Base-by-base conservation (phyloP, 2,329 filamentous ascomycete genomes). In the Aspergillus alliaceus region DNA sequence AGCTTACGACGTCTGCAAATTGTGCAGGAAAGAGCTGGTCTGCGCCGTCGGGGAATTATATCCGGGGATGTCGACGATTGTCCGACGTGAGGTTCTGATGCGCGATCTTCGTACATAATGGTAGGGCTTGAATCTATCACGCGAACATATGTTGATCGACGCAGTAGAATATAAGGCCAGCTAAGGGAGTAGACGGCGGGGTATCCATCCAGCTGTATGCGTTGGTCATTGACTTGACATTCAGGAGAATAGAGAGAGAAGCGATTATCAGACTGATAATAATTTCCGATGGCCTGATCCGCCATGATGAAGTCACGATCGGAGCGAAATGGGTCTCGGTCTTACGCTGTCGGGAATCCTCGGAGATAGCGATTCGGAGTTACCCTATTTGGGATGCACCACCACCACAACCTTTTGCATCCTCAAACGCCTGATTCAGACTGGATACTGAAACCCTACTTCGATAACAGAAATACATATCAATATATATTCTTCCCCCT, bases 1-100 rank as follows among this genome's bases (percentile, higher is more conserved):
- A 92, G 79, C 74, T 93, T 93, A 39, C 90, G 83, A 22, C 89
- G 84, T 37, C 90, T 83, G 69, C 88, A 91, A 71, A 89, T 85
- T 32, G 88, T 80, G 69, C 87, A 90, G 27, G 85, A 88, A 6
- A 59, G 84, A 83, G 72, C 90, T 87, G 79, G 88, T 83, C 67
- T 85, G 80, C 77, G 88, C 84, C 61, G 67, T n/a, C 70, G 78
- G 31, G 84, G 80, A 54, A 56, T 46, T 29, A 57, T 57, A 57
- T 59, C 59, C 22, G 58, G 47, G 3, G 50, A 51, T n/a, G 53
- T 31, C 11, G 32, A 25, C 12, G n/a, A 39, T 40, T 25, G 40
- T 48, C 20, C 27, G 9, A 22, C 11, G 42, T 49, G 37, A 29
- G 27, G 5, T 15, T 22, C 20, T 12, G 27, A 34, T n/a, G 53